Conservation (phyloP, 305 asterid genomes). For the Fraxinus paxiana region DNA sequence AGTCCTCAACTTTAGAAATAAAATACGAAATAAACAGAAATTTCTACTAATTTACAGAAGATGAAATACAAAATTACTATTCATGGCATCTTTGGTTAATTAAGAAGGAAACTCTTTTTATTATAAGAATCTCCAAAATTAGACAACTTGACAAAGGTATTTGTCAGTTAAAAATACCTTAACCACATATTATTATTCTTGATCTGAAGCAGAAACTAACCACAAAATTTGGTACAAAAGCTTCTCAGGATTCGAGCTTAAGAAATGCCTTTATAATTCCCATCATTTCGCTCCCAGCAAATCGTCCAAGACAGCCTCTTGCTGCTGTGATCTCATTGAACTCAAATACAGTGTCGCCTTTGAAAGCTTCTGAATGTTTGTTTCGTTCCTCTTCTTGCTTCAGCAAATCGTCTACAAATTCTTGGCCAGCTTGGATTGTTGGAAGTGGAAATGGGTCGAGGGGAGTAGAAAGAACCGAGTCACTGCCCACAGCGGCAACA, state of each 20-base stretch:
- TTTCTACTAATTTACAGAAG: not conserved
- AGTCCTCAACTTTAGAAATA: not conserved
- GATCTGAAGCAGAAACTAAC: not conserved
- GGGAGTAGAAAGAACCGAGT: slow-evolving; percentile 47
- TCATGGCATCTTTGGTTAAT: not conserved
- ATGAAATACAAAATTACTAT: not conserved
- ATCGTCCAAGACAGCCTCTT: slow-evolving; percentile 81
- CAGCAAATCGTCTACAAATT: slow-evolving; percentile 26
- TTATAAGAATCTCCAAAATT: not conserved
- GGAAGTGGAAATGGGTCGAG: slow-evolving; percentile 86
- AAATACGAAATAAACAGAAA: not conserved
- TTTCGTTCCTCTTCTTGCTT: slow-evolving; percentile 30
- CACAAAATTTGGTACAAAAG: not conserved
- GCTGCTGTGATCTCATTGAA: slow-evolving; percentile 76
- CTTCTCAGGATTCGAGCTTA: slow-evolving; percentile 30
- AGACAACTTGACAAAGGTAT: not conserved
- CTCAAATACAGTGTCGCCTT: slow-evolving; percentile 63
- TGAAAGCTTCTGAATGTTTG: slow-evolving; percentile 32
- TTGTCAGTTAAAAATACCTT: not conserved
- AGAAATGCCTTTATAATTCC: slow-evolving; percentile 66
- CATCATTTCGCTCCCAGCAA: slow-evolving; percentile 91
- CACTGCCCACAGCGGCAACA: slow-evolving; percentile 69
- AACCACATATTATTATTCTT: not conserved
- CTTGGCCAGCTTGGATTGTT: slow-evolving; percentile 38
- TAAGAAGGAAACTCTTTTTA: not conserved